Base-by-base conservation (phyloP, 2,329 filamentous ascomycete genomes). In the Alternaria arbusti region DNA sequence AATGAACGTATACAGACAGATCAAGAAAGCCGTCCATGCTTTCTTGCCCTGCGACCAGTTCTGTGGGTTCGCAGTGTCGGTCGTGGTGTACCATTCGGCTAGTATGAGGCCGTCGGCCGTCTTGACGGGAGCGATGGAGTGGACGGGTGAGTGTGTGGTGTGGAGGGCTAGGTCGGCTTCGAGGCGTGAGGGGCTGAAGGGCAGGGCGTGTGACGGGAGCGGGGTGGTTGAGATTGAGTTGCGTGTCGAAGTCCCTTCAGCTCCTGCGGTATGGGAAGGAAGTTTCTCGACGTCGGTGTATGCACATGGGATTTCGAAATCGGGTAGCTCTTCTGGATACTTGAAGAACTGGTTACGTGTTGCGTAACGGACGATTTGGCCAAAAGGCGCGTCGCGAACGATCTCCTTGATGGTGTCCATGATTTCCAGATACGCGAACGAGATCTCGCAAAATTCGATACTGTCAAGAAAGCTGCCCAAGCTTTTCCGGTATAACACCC, bases 1-100 rank as follows among this genome's bases (percentile, higher is more conserved):
- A 23, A 87, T 84, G 64, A 89, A 86, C 0, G 88, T 90, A 86
- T 90, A 81, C 86, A 89, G 63, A 5, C 87, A 66, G 61, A 84
- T 82, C 65, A 81, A 76, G 5, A 70, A 54, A 0, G 79, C 73
- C 3, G 81, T 80, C 6, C 82, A 69, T 1, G 67, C 61, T 52
- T 81, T 81, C 63, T 77, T 80, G 20, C 65, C 63, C 30, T 72
- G 70, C 7, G 68, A 61, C 79, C 79, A 82, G 59, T 82, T 82
- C 70, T 81, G 75, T 2, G 80, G 81, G 54, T 82, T 82, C 2
- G 74, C 74, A 0, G 74, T 55, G 43, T 81, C 79, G 47, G 80
- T 77, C 3, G 80, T 82, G 0, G 76, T 77, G 59, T 83, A 84
- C 81, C 82, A 84, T 61, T 83, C 81, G 0, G 84, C 79, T 1